phyloP scores from a whole-genome alignment of 129 eudicot genomes.

The Artemisia annua region DNA sequence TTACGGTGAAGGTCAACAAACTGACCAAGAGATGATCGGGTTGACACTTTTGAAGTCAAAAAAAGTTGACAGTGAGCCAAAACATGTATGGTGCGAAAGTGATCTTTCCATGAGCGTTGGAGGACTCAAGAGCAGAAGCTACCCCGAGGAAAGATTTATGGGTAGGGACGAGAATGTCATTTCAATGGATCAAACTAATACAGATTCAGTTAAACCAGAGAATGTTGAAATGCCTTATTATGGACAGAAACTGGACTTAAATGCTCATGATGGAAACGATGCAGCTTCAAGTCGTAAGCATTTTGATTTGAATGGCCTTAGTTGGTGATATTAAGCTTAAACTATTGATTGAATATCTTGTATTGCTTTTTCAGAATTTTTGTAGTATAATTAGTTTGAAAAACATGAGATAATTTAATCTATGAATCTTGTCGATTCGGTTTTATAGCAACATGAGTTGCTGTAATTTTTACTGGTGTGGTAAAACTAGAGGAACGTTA shows the following conservation, averaged over 20 bases:
- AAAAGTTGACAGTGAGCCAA: slow-evolving; percentile 37
- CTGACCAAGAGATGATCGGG: slow-evolving; percentile 66
- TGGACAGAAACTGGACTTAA: slow-evolving; percentile 66
- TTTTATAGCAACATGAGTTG: slow-evolving; percentile 33
- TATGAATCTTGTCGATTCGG: slow-evolving; percentile 26
- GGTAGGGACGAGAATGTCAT: slow-evolving; percentile 31
- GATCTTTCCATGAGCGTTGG: slow-evolving; percentile 77
- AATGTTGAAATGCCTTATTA: slow-evolving; percentile 48
- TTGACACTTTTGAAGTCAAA: slow-evolving; percentile 46
- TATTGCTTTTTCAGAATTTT: slow-evolving; percentile 36
- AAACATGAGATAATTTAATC: slow-evolving; percentile 28
- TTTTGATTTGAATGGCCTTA: slow-evolving; percentile 82
- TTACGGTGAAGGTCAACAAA: slow-evolving; percentile 57
- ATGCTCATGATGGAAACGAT: slow-evolving; percentile 57
- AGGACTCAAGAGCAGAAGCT: slow-evolving; percentile 43
- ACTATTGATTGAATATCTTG: slow-evolving; percentile 24
- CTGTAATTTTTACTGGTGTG: slow-evolving; percentile 23
- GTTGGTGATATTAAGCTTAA: slow-evolving; percentile 46
- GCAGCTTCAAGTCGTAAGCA: slow-evolving; percentile 61
- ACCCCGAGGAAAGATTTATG: slow-evolving; percentile 39
- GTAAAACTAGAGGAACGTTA: slow-evolving; percentile 18
- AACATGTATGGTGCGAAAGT: slow-evolving; percentile 42
- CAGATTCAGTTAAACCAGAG: slow-evolving; percentile 38
- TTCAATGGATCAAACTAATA: slow-evolving; percentile 31
- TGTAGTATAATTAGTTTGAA: slow-evolving; percentile 31